phyloP scores from a whole-genome alignment of 495 filamentous ascomycete species.

The Arthonia radiata region DNA sequence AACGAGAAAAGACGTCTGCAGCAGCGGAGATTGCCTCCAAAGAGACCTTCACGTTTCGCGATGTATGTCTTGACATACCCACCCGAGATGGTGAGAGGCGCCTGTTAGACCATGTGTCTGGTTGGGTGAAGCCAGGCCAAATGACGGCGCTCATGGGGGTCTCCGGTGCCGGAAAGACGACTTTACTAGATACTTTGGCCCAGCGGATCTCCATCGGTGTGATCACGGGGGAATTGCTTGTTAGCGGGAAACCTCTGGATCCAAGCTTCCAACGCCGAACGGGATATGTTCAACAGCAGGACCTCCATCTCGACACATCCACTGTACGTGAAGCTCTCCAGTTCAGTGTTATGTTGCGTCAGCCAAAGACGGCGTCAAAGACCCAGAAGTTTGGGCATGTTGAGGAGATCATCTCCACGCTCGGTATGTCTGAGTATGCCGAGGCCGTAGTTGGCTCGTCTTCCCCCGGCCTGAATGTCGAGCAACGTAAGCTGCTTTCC shows the following conservation, averaged over 20 bases:
- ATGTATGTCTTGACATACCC: no score
- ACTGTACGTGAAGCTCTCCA: constrained; percentile 68
- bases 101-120: constrained; percentile 45
- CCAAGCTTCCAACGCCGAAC: constrained; percentile 59
- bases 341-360: constrained; percentile 62
- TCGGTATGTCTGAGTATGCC: constrained; percentile 66
- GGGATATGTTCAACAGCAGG: constrained; percentile 60
- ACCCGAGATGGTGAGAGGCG: constrained; percentile 40
- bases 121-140: constrained; percentile 55
- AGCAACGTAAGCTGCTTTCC: constrained; percentile 72
- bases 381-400: constrained; percentile 65
- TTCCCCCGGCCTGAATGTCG: constrained; percentile 62
- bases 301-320: constrained; percentile 51
- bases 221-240: constrained; percentile 44
- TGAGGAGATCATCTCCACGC: constrained; percentile 51
- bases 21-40: no score
- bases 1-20: no score
- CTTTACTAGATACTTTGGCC: constrained; percentile 54
- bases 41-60: no score
- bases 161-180: constrained; percentile 74
- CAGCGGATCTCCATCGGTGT: constrained; percentile 56
- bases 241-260: constrained; percentile 41
- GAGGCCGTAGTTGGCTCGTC: constrained; percentile 64
- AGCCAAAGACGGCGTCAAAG: constrained; percentile 39
- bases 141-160: constrained; percentile 68